Conservation (phyloP, 805 yeast species). For the Lachancea mirantina region DNA sequence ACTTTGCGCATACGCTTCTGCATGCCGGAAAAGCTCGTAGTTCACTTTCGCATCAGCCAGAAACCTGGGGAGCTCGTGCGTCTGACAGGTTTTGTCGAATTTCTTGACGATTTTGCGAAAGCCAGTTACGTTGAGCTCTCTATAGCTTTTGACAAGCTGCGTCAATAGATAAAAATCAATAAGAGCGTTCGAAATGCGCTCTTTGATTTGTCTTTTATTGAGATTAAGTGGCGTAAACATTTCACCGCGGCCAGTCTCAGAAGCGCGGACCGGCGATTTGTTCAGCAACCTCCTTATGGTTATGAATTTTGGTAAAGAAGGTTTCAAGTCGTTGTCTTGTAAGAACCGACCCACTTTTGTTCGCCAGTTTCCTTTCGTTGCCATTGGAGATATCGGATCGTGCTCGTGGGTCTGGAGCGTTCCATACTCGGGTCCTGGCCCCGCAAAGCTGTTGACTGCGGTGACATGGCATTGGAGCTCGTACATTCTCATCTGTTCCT, state of each 20-base stretch:
- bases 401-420: neutral
- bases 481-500: conserved; percentile 20
- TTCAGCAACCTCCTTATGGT: conserved; percentile 4
- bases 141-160: conserved; percentile 38
- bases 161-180: conserved; percentile 27
- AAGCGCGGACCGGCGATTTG: neutral
- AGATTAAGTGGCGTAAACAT: conserved; percentile 9
- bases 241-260: conserved; percentile 8
- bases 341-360: neutral
- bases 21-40: conserved; percentile 24
- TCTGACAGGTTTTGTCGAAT: conserved; percentile 56
- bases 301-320: conserved; percentile 24
- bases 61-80: conserved; percentile 21
- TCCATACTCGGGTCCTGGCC: conserved; percentile 4
- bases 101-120: conserved; percentile 85
- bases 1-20: conserved; percentile 20
- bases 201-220: conserved; percentile 14
- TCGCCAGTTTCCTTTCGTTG: neutral
- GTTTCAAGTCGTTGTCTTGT: conserved; percentile 19
- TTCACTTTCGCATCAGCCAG: conserved; percentile 23
- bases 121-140: conserved; percentile 77
- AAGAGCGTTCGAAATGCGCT: conserved; percentile 25
- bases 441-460: neutral
- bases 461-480: conserved; percentile 7
- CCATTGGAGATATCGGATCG: neutral